Evolutionary conservation across 345 rosid species (phyloP), one percentile per base, ranked within the genome.

Genomic region (Gossypium turneri): DNA sequence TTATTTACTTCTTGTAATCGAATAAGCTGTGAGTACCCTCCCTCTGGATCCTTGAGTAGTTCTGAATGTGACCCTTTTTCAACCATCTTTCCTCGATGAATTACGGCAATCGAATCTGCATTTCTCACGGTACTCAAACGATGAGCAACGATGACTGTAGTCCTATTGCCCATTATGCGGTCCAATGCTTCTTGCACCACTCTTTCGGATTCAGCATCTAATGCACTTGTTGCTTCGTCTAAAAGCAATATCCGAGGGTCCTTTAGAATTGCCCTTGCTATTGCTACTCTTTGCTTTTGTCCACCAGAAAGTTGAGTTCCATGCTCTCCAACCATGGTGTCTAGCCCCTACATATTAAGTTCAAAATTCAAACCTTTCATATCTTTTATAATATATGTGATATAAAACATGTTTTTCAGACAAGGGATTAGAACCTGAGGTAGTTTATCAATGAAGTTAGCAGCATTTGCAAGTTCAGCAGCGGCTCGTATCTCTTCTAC

Each of bases 141-240:
- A 80, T 94, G 98, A 0, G 98, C 98, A n/a, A 92, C 96, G 4
- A 94, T 79, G 45, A 92, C 85, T 15, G 96, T 94, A 13, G 96
- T 92, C 59, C 92, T 78, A 50, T 84, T 86, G 51, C 86, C 88
- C 97, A 91, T 91, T 10, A 91, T 87, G 84, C 89, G 81, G 56
- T 91, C 95, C 55, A 93, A 70, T 61, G 98, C 93, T 76, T 91
- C 95, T 81, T 91, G 94, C 45, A 93, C 97, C 19, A 84, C 77
- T 77, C 89, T 90, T 76, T 91, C 97, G 0, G 95, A 91, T 80
- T 93, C 97, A 3, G 94, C 90, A 74, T 93, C 97, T 2, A 93
- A 89, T 1, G 98, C 97, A 68, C 97, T 93, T 2, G 98, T 93
- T 16, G 97, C 98, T 79, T 93, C 41, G 41, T 34, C 41, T 5